Evolutionary conservation across 345 rosid genomes (phyloP), one percentile per base, ranked within the genome.

Genomic region (Eucalyptus regnans): DNA sequence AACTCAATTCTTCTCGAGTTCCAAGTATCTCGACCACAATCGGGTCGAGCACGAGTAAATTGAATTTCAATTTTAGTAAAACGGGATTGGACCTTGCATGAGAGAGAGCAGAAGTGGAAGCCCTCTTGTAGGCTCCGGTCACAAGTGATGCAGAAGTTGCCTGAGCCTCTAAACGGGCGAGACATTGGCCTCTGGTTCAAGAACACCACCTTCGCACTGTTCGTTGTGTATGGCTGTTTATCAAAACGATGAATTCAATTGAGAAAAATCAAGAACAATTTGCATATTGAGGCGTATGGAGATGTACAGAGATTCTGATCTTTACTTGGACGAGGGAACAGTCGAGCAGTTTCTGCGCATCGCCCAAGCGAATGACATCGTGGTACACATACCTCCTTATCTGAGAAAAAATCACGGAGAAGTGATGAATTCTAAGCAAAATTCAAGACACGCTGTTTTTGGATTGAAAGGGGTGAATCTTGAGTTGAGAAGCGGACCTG

Each of bases 381-480:
- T 94, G 91, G 58, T 97, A 97, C 41, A 97, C 97, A 88, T 97
- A 97, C 89, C 99, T 95, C 88, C 99, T 94, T 89, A 97, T 94
- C 99, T 97, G 95, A 27, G 71, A 29, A 44, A 37, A 50, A 33
- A 49, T 81, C 11, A 86, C 15, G 23, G 50, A 86, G 7, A 4
- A 31, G 71, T 33, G 27, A 11, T 14, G 44, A 29, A 4, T 83
- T 41, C 5, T 20, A 22, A 27, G 50, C 16, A n/a, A 11, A 49
- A 43, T 76, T 76, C 29, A 76, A 41, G 48, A 11, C 48, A 11
- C 48, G 29, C 84, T 22, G 48, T 76, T 20, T 37, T 41, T 20
- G 27, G 48, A 76, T 22, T 41, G 23, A 41, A 20, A 76, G 48
- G 84, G 48, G 48, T 5, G 84, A 76, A 76, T 41, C 41, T 6